These are phyloP conservation scores for Globisporangium parvum DNA, from an alignment of 352 stramenopile species.

Conservation along the genomic window DNA sequence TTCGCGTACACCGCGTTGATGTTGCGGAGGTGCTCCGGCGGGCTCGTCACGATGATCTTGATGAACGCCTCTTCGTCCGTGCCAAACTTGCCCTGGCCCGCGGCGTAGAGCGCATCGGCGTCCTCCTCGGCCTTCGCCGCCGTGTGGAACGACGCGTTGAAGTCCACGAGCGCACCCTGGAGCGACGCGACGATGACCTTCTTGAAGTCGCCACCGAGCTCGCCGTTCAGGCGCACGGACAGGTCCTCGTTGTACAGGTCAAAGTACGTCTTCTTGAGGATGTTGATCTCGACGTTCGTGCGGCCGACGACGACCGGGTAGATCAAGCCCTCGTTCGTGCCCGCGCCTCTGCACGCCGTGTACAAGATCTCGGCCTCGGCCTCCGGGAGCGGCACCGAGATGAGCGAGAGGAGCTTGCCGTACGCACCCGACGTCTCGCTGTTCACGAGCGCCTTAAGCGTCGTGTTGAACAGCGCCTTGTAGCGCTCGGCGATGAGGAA, in stretches of 20 bases:
- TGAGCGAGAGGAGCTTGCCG: slow-evolving; percentile 57
- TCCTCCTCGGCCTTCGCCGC: slow-evolving; percentile 57
- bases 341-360: slow-evolving; percentile 63
- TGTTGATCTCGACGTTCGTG: slow-evolving; percentile 71
- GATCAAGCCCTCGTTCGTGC: slow-evolving; percentile 63
- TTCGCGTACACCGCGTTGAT: slow-evolving; percentile 64
- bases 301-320: slow-evolving; percentile 50
- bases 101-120: slow-evolving; percentile 63
- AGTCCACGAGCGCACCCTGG: slow-evolving; percentile 26
- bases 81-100: slow-evolving; percentile 59
- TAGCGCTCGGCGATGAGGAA: slow-evolving; percentile 67
- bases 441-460: slow-evolving; percentile 48
- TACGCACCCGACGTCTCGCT: slow-evolving; percentile 79
- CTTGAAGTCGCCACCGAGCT: slow-evolving; percentile 70
- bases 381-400: slow-evolving; percentile 60
- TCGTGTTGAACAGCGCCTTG: slow-evolving; percentile 54
- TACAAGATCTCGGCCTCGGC: slow-evolving; percentile 62
- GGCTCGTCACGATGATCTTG: slow-evolving; percentile 42
- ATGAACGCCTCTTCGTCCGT: slow-evolving; percentile 77
- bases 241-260: slow-evolving; percentile 62
- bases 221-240: slow-evolving; percentile 48
- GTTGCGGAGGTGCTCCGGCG: slow-evolving; percentile 55
- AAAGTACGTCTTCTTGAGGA: slow-evolving; percentile 76
- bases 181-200: slow-evolving; percentile 71
- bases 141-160: slow-evolving; percentile 64